Base-by-base conservation (phyloP, 768 basidiomycete species). In the Paxillus rubicundulus region DNA sequence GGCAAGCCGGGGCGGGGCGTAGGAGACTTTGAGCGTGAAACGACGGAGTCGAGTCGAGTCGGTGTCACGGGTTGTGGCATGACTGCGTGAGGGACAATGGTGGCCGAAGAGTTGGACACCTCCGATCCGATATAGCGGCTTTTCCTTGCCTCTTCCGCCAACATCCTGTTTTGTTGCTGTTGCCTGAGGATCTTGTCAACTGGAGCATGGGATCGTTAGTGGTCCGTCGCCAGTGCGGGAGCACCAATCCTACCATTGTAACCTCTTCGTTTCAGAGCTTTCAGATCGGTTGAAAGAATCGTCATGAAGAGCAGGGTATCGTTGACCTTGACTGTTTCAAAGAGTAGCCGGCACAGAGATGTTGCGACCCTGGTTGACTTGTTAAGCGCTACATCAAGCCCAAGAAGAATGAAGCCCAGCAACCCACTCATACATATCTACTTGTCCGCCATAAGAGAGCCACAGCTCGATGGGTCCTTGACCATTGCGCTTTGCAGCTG, bases 391-490 rank as follows among this genome's bases (percentile, higher is more conserved):
- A 51, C 38, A 45, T 21, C 28, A 43, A 49, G n/a, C 36, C 6
- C 21, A 45, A 30, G 18, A 41, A 21, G 10, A 32, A 5, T 28
- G 34, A 40, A n/a, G 0, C 4, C 5, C 20, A 30, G 14, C 1
- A 24, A 82, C 91, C 73, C 62, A 92, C 92, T 97, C 95, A 62
- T 89, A 98, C 82, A 95, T 89, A 61, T 98, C 92, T 40, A 90
- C 75, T 56, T 87, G 80, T 1, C 85, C 74, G 53, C 83, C 82
- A n/a, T 77, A 76, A 6, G 90, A 87, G 32, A 95, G 74, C 80
- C 87, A 90, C 21, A 98, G 67, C 44, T 87, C 79, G 33, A 92
- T 81, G n/a, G 86, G 78, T 3, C 81, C 79, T 5, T 78, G 76
- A 13, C 75, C 73, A 9, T 76, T 73, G 30, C 74, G 66, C 49